Conservation (phyloP, 345 rosid genomes). For the Eucalyptus virginea region DNA sequence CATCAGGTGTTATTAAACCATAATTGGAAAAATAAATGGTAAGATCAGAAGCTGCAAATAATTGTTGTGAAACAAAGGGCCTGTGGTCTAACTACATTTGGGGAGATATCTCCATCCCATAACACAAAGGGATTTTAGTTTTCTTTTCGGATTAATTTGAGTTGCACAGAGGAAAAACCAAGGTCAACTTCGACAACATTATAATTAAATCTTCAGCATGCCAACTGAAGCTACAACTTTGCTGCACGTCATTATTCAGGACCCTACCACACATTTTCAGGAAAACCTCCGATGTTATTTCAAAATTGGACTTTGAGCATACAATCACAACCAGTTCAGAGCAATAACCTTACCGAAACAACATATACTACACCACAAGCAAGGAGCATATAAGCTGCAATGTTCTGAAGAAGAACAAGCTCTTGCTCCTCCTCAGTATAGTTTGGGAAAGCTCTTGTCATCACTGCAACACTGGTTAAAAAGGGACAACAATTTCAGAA, state of each 20-base stretch:
- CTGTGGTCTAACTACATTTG: neutral
- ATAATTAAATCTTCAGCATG: neutral
- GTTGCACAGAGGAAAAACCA: neutral
- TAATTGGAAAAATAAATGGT: neutral
- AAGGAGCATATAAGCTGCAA: slow-evolving; percentile 88
- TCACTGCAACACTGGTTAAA: slow-evolving; percentile 72
- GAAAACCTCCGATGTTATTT: neutral
- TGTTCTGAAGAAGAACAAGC: slow-evolving; percentile 62
- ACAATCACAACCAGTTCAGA: neutral
- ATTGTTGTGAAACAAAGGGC: neutral
- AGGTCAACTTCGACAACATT: neutral
- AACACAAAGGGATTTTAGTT: neutral
- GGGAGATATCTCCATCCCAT: neutral
- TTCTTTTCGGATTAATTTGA: neutral
- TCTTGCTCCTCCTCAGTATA: slow-evolving; percentile 26
- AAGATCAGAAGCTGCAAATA: neutral
- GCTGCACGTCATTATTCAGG: neutral
- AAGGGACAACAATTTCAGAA: neutral
- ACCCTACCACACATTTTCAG: neutral
- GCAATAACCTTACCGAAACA: slow-evolving; percentile 39
- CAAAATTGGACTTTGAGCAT: neutral
- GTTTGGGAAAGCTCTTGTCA: slow-evolving; percentile 94
- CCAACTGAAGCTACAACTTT: neutral
- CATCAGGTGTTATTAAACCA: neutral
- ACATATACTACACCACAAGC: slow-evolving; percentile 74